These are phyloP conservation scores for Pyrenophora graminea DNA, from an alignment of 2,329 filamentous ascomycete species.

Conservation along the genomic window DNA sequence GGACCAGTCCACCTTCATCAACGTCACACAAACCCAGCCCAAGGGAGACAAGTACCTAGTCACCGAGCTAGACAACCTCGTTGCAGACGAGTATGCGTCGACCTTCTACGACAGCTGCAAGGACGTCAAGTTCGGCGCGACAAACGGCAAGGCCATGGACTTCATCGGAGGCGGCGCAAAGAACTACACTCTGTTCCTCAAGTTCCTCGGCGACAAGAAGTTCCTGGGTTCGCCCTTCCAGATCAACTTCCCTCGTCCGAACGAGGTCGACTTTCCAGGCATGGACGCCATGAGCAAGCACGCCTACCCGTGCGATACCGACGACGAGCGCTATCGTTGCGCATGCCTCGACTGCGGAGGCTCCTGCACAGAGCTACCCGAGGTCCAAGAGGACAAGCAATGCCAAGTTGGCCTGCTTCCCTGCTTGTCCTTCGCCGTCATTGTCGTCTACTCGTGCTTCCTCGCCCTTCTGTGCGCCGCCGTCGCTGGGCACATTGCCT, in stretches of 20 bases:
- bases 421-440: slow-evolving; percentile 89
- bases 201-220: slow-evolving; percentile 92
- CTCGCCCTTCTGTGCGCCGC: slow-evolving; percentile 68
- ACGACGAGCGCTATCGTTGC: slow-evolving; percentile 83
- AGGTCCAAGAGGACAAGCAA: slow-evolving; percentile 68
- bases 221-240: slow-evolving; percentile 92
- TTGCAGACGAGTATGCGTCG: slow-evolving; percentile 79
- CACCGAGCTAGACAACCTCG: slow-evolving; percentile 85
- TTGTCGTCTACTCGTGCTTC: slow-evolving; percentile 80
- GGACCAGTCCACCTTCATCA: slow-evolving; percentile 92
- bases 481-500: slow-evolving; percentile 75
- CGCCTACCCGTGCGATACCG: slow-evolving; percentile 86
- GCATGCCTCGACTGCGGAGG: slow-evolving; percentile 91
- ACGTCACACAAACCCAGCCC: slow-evolving; percentile 75
- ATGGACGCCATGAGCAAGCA: slow-evolving; percentile 74
- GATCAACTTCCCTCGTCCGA: slow-evolving; percentile 81
- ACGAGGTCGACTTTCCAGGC: slow-evolving; percentile 62
- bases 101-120: slow-evolving; percentile 98
- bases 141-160: slow-evolving; percentile 91
- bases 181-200: slow-evolving; percentile 83
- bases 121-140: slow-evolving; percentile 96
- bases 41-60: slow-evolving; percentile 70
- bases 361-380: slow-evolving; percentile 81
- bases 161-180: slow-evolving; percentile 95
- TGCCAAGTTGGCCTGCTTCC: slow-evolving; percentile 88